Evolutionary conservation across 139 green algal species (phyloP).

Genomic region (Volvox africanus): DNA sequence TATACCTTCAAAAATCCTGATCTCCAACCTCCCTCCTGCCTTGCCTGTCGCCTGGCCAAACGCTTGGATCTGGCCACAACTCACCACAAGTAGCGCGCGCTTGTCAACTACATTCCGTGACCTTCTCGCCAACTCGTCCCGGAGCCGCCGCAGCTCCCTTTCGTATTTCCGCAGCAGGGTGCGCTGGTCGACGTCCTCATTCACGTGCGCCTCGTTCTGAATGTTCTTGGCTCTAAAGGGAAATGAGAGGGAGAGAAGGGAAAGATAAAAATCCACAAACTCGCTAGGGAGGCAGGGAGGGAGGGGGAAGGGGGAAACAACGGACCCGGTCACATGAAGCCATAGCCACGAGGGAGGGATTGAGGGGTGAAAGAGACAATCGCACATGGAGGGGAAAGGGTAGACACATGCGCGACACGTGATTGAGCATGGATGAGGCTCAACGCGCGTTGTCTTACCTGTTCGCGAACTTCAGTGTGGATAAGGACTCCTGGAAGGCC

Average conservation of each 20-base stretch:
- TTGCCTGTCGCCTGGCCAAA: no score
- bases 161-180: constrained; percentile 97
- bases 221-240: constrained; percentile 92
- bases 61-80: neutral
- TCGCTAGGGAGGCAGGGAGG: no score
- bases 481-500: constrained; percentile 82
- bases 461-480: constrained; percentile 92
- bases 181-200: constrained; percentile 95
- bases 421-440: no score
- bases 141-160: constrained; percentile 88
- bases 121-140: constrained; percentile 88
- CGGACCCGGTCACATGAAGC: no score
- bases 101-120: constrained; percentile 93
- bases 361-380: no score
- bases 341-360: no score
- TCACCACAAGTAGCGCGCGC: constrained; percentile 87
- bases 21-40: no score
- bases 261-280: no score
- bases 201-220: constrained; percentile 93
- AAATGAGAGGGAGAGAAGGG: constrained; percentile 4
- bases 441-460: constrained; percentile 55
- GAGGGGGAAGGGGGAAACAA: neutral
- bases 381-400: no score
- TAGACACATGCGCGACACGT: no score
- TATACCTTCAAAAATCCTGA: no score